Evolutionary conservation across 371 early-diverging fungal species (phyloP).

Genomic region (Sporodiniella umbellata): DNA sequence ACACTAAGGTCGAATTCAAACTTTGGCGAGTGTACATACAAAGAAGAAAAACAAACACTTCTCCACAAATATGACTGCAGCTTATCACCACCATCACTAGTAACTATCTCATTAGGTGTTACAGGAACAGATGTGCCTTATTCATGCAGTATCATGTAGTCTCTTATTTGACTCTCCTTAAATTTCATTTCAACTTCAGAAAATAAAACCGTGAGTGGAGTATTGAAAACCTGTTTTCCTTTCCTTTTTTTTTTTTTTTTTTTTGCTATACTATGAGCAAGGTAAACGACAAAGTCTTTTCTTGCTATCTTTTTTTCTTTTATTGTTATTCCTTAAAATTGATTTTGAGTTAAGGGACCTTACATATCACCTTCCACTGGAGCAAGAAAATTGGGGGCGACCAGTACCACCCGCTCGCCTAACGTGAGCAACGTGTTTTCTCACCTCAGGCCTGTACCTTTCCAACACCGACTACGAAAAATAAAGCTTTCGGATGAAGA

Average conservation of each 20-base stretch:
- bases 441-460: constrained; percentile 1
- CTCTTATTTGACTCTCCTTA: too few species aligned
- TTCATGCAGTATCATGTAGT: constrained; percentile 15
- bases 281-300: constrained; percentile 5
- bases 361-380: constrained; percentile 28
- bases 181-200: too few species aligned
- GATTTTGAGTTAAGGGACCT: constrained; percentile 6
- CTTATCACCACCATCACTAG: neutral
- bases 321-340: neutral
- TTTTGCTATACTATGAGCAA: constrained; percentile 8
- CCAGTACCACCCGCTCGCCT: constrained; percentile 19
- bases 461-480: constrained; percentile 7
- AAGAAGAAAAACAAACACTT: constrained; percentile 61
- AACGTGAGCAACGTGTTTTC: constrained; percentile 29
- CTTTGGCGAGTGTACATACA: constrained; percentile 68
- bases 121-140: neutral
- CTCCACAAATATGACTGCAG: constrained; percentile 35
- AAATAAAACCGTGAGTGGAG: too few species aligned
- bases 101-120: constrained; percentile 6
- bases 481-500: constrained; percentile 12
- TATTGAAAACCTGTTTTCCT: too few species aligned
- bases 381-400: constrained; percentile 18
- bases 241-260: neutral
- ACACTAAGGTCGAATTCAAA: constrained; percentile 50
- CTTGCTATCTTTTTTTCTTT: too few species aligned